Evolutionary conservation across 2,329 filamentous ascomycete species (phyloP).

Genomic region (Colletotrichum sp.): DNA sequence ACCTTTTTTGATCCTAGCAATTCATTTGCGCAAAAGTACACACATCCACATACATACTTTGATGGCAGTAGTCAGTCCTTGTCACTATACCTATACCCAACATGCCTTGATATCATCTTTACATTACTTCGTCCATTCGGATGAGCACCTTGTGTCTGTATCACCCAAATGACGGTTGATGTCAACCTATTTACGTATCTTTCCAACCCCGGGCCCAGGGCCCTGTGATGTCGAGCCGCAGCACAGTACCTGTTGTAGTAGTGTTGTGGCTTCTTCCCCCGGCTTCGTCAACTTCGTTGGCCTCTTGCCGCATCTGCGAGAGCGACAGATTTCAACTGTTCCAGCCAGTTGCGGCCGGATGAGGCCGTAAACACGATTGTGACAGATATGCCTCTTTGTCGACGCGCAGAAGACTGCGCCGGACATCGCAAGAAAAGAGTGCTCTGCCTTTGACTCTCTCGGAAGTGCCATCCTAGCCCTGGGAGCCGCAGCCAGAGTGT

Average conservation of each 20-base stretch:
- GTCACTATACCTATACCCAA: slow-evolving; percentile 9
- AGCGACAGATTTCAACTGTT: neutral
- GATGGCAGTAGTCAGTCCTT: neutral
- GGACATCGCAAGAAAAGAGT: too few species aligned
- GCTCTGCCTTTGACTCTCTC: too few species aligned
- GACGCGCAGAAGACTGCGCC: neutral
- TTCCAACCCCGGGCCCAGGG: neutral
- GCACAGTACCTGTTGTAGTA: neutral
- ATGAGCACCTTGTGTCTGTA: neutral
- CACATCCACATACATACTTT: neutral
- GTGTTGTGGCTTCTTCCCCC: neutral
- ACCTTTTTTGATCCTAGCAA: neutral
- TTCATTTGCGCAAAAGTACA: neutral
- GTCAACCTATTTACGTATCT: neutral
- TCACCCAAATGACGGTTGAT: neutral
- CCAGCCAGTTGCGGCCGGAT: neutral
- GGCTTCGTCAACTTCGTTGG: neutral
- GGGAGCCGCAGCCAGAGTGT: neutral
- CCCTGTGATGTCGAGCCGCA: neutral
- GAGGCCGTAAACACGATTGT: neutral
- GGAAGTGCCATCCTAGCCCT: neutral
- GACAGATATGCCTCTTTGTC: neutral
- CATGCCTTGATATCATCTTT: neutral
- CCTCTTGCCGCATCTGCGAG: neutral
- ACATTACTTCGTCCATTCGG: neutral